Conservation (phyloP, 768 basidiomycete genomes). For the Kondoa subrosea region DNA sequence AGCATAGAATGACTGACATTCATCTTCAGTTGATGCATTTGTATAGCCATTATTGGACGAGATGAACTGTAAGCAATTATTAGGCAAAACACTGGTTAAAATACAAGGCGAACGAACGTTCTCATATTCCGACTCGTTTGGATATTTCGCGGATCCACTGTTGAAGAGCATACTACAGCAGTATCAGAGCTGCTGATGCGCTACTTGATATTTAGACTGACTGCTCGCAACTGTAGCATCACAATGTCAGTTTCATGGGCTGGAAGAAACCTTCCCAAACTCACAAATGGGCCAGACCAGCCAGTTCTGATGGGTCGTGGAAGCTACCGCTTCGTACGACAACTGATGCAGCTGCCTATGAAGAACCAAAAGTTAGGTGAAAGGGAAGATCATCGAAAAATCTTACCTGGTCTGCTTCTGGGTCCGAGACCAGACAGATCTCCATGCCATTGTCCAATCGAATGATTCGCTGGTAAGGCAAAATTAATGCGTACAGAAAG, state of each 20-base stretch:
- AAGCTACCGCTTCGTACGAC: neutral
- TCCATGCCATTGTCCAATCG: conserved; percentile 5
- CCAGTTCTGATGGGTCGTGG: conserved; percentile 13
- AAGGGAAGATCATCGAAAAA: neutral
- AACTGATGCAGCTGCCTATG: neutral
- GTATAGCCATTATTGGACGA: conserved; percentile 36
- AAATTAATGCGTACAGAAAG: neutral
- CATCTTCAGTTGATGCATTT: conserved; percentile 81
- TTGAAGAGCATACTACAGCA: conserved; percentile 8
- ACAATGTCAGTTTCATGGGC: neutral
- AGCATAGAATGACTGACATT: conserved; percentile 24
- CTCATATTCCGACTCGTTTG: conserved; percentile 10
- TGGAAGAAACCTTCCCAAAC: conserved; percentile 4
- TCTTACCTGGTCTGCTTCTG: neutral
- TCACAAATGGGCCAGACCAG: conserved; percentile 13
- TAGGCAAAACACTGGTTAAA: neutral
- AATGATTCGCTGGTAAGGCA: neutral
- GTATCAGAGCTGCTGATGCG: neutral
- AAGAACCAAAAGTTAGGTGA: neutral
- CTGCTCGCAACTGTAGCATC: neutral
- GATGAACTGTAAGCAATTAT: neutral
- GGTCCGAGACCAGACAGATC: neutral
- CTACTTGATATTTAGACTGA: neutral
- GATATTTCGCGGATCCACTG: conserved; percentile 10
- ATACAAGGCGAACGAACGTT: neutral